A percentile compares a stretch with the other conserved stretches of the same genome.
These are phyloP conservation scores for Trichoderma endophyticum DNA, from an alignment of 2,329 filamentous ascomycete species.

Conservation along the genomic window DNA sequence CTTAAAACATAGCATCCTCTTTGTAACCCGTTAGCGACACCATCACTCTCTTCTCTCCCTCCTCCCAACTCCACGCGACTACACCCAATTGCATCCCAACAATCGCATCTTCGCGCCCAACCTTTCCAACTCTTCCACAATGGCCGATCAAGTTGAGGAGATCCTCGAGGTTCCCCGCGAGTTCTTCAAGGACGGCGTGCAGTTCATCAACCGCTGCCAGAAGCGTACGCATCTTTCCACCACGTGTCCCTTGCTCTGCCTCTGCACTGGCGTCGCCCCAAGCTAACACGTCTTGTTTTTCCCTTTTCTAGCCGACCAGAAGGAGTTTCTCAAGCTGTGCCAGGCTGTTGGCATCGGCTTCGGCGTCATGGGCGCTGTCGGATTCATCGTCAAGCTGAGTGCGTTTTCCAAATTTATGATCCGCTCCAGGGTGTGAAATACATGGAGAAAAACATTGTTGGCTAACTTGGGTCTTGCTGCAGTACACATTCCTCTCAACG, in stretches of 20 bases:
- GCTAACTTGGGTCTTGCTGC: not conserved
- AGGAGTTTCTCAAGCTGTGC: constrained; percentile 45
- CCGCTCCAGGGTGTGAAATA: not conserved
- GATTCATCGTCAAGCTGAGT: constrained; percentile 70
- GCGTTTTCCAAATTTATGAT: constrained; percentile 28
- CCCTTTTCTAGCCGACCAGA: constrained; percentile 36
- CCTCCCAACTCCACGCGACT: not conserved
- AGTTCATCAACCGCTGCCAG: constrained; percentile 61
- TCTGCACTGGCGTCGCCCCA: not conserved
- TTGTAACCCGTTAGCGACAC: constrained; percentile 5
- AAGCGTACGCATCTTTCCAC: constrained; percentile 48
- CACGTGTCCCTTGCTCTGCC: not conserved
- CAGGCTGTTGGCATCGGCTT: constrained; percentile 67
- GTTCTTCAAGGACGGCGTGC: constrained; percentile 60
- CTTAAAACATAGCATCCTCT: not conserved
- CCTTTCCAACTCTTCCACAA: constrained; percentile 33
- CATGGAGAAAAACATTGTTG: not conserved
- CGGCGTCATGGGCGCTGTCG: constrained; percentile 67
- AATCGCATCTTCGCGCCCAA: not conserved
- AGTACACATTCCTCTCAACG: constrained; percentile 70
- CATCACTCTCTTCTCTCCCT: not conserved
- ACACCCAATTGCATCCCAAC: not conserved
- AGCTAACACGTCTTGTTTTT: not conserved
- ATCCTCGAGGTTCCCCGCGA: constrained; percentile 66
- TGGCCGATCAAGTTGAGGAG: constrained; percentile 68